These are phyloP conservation scores for Omphalotus guepiniiformis DNA, from an alignment of 768 basidiomycete genomes.

Conservation along the genomic window DNA sequence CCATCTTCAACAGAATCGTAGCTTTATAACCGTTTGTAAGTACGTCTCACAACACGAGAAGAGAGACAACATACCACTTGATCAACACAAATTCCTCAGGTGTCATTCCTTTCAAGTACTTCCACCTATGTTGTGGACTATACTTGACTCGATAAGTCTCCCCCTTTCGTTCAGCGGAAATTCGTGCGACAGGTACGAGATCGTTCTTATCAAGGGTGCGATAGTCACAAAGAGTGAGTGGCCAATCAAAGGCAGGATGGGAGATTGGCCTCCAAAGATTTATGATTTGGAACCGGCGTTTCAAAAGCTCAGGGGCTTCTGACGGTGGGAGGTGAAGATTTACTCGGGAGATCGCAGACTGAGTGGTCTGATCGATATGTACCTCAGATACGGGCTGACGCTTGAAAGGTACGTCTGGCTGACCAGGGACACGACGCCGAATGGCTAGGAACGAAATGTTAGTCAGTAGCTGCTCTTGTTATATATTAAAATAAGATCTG, in stretches of 20 bases:
- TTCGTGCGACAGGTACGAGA: constrained; percentile 21
- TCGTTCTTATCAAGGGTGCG: constrained; percentile 21
- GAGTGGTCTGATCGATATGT: constrained; percentile 28
- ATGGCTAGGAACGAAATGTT: constrained; percentile 15
- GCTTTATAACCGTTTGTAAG: constrained; percentile 17
- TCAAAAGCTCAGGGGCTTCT: constrained; percentile 20
- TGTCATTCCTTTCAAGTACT: constrained; percentile 16
- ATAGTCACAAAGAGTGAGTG: constrained; percentile 27
- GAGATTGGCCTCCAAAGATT: constrained; percentile 32
- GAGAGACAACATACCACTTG: constrained; percentile 23
- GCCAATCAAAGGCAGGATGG: constrained; percentile 23
- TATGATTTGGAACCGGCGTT: constrained; percentile 27
- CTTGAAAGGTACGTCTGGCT: constrained; percentile 14
- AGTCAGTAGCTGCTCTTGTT: neutral
- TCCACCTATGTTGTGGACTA: constrained; percentile 28
- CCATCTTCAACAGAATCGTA: constrained; percentile 38
- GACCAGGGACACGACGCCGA: constrained; percentile 19
- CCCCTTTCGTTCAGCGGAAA: constrained; percentile 26
- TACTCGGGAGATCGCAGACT: constrained; percentile 22
- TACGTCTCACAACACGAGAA: neutral
- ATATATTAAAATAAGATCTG: neutral
- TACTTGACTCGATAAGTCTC: constrained; percentile 28
- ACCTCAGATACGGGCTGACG: constrained; percentile 40
- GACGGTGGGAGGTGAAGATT: constrained; percentile 22
- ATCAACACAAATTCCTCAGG: constrained; percentile 26